Evolutionary conservation across 73 alveolate genomes (phyloP).

Genomic region (Tetrahymena borealis): DNA sequence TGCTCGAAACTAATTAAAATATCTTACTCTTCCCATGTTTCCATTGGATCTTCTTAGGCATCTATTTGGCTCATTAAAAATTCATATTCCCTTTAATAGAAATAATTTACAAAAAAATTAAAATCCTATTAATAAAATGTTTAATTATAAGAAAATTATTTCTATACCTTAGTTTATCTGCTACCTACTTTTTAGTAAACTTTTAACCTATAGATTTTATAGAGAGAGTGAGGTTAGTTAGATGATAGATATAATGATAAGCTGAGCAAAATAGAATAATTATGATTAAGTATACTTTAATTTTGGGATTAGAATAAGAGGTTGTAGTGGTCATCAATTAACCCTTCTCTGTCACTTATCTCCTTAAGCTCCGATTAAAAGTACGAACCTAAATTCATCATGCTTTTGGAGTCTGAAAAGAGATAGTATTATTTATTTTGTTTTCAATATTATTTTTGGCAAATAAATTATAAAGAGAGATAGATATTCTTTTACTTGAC

Average conservation of each 20-base stretch:
- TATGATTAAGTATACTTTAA: no score
- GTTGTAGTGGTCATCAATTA: not conserved
- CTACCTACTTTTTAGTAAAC: not conserved
- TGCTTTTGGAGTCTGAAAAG: not conserved
- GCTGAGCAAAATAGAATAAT: no score
- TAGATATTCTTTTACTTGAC: no score
- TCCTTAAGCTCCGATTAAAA: not conserved
- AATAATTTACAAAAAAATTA: no score
- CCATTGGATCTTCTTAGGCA: not conserved
- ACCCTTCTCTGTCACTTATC: not conserved
- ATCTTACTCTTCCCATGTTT: not conserved
- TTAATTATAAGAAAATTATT: not conserved
- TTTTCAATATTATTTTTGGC: not conserved
- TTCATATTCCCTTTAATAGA: not conserved
- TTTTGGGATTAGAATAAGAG: not conserved
- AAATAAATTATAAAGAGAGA: no score
- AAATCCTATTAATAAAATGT: no score
- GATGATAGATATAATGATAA: no score
- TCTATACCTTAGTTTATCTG: not conserved
- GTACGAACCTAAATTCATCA: not conserved
- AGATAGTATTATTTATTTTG: not conserved
- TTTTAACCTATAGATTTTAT: not conserved
- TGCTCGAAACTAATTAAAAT: not conserved
- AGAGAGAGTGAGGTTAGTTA: no score
- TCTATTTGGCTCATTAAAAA: not conserved